Conservation (phyloP, 129 eudicot species). For the Heracleum sosnowskyi region DNA sequence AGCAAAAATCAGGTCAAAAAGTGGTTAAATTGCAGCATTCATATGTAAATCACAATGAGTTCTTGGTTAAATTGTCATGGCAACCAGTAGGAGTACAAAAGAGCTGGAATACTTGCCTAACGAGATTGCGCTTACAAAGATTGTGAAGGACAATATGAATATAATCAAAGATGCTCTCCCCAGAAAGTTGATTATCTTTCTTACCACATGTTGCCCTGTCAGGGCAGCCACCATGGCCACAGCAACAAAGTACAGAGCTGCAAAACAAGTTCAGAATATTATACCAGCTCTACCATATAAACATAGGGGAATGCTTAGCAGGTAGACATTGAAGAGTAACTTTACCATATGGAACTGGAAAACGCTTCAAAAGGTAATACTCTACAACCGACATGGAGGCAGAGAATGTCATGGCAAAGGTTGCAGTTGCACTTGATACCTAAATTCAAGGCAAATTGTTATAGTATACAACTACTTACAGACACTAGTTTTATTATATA, state of each 20-base stretch:
- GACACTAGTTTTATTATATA: neutral
- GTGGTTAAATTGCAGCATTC: too few species aligned
- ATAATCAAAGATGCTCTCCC: slow-evolving; percentile 8
- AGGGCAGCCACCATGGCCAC: slow-evolving; percentile 7
- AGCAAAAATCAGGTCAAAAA: too few species aligned
- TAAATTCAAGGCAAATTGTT: neutral
- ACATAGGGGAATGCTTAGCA: neutral
- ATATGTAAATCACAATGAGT: neutral
- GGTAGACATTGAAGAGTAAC: neutral
- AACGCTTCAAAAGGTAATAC: slow-evolving; percentile 25
- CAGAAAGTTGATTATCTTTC: slow-evolving; percentile 5
- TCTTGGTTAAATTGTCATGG: neutral
- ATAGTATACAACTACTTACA: neutral
- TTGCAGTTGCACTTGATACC: slow-evolving; percentile 34
- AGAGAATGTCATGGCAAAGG: slow-evolving; percentile 26
- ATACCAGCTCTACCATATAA: neutral
- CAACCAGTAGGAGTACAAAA: neutral
- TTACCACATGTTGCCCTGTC: slow-evolving; percentile 6
- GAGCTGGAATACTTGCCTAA: slow-evolving; percentile 1
- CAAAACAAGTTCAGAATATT: neutral
- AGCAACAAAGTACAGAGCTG: slow-evolving; percentile 10
- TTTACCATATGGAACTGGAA: slow-evolving; percentile 25
- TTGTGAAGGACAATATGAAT: slow-evolving; percentile 7
- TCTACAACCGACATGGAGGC: slow-evolving; percentile 24
- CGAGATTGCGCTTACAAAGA: slow-evolving; percentile 5